phyloP scores from a whole-genome alignment of 2,329 filamentous ascomycete genomes.

The Hymenoscyphus linearis region DNA sequence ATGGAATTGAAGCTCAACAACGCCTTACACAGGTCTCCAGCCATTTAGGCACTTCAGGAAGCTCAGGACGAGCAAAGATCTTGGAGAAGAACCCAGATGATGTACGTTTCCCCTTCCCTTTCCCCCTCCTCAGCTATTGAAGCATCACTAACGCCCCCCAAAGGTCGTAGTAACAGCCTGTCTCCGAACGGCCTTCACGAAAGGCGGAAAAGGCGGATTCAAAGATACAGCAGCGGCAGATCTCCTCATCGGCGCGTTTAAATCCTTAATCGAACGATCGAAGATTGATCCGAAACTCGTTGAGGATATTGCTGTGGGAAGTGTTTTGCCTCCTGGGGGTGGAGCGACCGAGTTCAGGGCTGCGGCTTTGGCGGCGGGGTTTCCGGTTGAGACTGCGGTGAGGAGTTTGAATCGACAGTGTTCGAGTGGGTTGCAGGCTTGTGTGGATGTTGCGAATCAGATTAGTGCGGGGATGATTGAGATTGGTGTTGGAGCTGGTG shows the following conservation, averaged over 20 bases:
- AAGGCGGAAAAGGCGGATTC: conserved; percentile 88
- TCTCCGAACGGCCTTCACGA: conserved; percentile 87
- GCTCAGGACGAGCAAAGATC: conserved; percentile 34
- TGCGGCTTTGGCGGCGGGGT: conserved; percentile 82
- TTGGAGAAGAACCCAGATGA: conserved; percentile 64
- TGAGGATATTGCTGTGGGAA: conserved; percentile 88
- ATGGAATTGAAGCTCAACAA: conserved; percentile 25
- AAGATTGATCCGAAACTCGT: conserved; percentile 83
- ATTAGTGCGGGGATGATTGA: conserved; percentile 93
- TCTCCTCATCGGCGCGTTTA: conserved; percentile 77
- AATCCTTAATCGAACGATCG: conserved; percentile 75
- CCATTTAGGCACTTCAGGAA: conserved; percentile 43
- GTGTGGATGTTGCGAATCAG: conserved; percentile 89
- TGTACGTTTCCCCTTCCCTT: conserved; percentile 43
- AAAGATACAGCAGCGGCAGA: conserved; percentile 90
- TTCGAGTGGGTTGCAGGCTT: conserved; percentile 86
- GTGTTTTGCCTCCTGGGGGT: conserved; percentile 85
- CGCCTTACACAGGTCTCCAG: conserved; percentile 49
- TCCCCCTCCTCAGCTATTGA: background rate
- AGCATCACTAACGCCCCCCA: conserved; percentile 25
- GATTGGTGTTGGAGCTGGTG: conserved; percentile 85
- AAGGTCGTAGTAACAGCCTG: conserved; percentile 86
- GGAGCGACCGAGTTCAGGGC: conserved; percentile 97
- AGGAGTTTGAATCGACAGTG: conserved; percentile 91
- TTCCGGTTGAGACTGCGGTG: conserved; percentile 79